Evolutionary conservation across 352 stramenopile species (phyloP).

Genomic region (Globisporangium cystogenes): DNA sequence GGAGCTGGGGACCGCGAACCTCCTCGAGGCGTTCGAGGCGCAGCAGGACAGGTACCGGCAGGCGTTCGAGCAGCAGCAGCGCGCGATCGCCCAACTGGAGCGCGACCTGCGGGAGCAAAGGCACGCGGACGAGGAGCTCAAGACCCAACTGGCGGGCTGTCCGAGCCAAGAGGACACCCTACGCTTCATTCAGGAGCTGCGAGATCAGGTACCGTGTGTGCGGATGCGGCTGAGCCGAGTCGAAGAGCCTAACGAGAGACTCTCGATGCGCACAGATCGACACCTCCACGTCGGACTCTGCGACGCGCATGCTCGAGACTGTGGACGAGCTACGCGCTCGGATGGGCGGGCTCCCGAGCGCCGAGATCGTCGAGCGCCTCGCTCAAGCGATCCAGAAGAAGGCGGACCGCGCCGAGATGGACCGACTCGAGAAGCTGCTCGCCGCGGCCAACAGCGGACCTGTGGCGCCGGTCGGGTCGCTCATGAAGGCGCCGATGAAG

Average conservation of each 20-base stretch:
- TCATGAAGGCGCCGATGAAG: slow-evolving; percentile 49
- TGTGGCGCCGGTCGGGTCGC: slow-evolving; percentile 15
- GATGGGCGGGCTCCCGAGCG: slow-evolving; percentile 39
- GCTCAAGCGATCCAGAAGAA: slow-evolving; percentile 37
- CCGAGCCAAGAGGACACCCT: slow-evolving; percentile 65
- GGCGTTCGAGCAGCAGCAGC: slow-evolving; percentile 31
- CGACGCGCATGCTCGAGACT: slow-evolving; percentile 35
- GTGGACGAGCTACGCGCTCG: slow-evolving; percentile 42
- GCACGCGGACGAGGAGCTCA: slow-evolving; percentile 36
- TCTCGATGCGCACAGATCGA: slow-evolving; percentile 22
- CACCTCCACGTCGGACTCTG: slow-evolving; percentile 27
- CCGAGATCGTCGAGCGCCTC: slow-evolving; percentile 43
- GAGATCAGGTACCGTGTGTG: slow-evolving; percentile 34
- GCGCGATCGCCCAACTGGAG: slow-evolving; percentile 33
- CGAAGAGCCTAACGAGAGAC: not conserved
- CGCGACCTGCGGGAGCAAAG: slow-evolving; percentile 37
- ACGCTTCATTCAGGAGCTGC: slow-evolving; percentile 40
- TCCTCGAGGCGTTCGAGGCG: slow-evolving; percentile 46
- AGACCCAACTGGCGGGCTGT: slow-evolving; percentile 33
- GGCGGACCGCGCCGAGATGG: slow-evolving; percentile 51
- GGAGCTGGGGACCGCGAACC: slow-evolving; percentile 51
- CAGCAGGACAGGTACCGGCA: slow-evolving; percentile 48
- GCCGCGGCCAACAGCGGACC: slow-evolving; percentile 16
- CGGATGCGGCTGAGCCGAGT: not conserved
- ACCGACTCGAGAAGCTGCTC: slow-evolving; percentile 31